Evolutionary conservation across 2,329 filamentous ascomycete genomes (phyloP).

Genomic region (Verticillium nubilum): DNA sequence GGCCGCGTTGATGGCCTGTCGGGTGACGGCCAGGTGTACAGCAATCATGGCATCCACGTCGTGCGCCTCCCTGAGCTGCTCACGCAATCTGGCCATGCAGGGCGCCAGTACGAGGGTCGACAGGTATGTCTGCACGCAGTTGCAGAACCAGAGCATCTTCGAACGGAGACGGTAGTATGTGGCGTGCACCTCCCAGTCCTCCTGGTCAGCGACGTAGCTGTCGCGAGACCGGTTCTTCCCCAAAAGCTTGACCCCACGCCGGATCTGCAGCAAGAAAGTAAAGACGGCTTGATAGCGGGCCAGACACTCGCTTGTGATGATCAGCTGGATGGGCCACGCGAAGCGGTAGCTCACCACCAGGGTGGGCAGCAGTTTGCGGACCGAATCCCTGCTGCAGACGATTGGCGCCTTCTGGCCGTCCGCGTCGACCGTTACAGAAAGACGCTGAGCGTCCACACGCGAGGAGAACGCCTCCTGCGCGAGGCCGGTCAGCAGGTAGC

Average conservation of each 20-base stretch:
- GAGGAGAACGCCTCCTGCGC: conserved; percentile 65
- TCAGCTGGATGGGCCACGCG: conserved; percentile 62
- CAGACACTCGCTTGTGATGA: conserved; percentile 63
- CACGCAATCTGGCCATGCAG: conserved; percentile 49
- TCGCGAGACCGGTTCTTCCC: conserved; percentile 45
- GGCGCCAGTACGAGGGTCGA: conserved; percentile 66
- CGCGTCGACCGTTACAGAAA: conserved; percentile 31
- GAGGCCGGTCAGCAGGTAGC: conserved; percentile 73
- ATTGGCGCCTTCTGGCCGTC: neutral
- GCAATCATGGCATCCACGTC: conserved; percentile 79
- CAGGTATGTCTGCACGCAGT: conserved; percentile 69
- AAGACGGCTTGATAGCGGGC: conserved; percentile 66
- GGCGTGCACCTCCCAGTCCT: conserved; percentile 35
- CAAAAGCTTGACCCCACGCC: conserved; percentile 63
- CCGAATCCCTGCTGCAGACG: conserved; percentile 1
- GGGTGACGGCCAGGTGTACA: conserved; percentile 60
- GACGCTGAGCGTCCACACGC: conserved; percentile 53
- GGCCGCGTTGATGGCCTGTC: conserved; percentile 59
- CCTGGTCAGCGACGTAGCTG: conserved; percentile 29
- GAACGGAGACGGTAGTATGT: conserved; percentile 58
- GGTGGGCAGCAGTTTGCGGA: conserved; percentile 46
- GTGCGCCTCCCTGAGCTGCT: conserved; percentile 51
- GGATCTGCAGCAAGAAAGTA: conserved; percentile 71
- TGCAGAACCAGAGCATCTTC: conserved; percentile 72
- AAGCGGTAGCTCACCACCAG: conserved; percentile 66